Conservation (phyloP, 2,329 filamentous ascomycete genomes). For the Epichloe aotearoae region DNA sequence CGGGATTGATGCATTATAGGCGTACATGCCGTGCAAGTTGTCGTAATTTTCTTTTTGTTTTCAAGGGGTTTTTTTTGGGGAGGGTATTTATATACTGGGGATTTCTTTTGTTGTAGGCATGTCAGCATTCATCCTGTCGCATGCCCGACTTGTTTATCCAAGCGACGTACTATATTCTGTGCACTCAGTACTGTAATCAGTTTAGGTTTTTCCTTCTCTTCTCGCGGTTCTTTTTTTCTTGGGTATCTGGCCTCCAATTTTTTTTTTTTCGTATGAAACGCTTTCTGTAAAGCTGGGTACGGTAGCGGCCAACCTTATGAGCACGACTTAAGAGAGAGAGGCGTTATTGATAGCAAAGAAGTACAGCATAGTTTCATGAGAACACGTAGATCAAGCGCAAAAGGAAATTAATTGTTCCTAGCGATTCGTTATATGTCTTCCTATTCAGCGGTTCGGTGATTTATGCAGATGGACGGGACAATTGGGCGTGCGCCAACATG, state of each 20-base stretch:
- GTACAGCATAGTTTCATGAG: not conserved
- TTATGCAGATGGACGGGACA: no score
- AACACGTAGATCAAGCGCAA: no score
- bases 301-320: not conserved
- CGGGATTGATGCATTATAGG: conserved; percentile 1
- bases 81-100: no score
- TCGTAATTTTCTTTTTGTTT: not conserved
- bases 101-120: not conserved
- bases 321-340: not conserved
- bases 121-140: not conserved
- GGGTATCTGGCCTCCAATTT: not conserved
- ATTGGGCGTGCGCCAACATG: no score
- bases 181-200: not conserved
- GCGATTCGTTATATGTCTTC: no score
- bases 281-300: not conserved
- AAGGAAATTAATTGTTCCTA: no score
- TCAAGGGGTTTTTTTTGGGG: not conserved
- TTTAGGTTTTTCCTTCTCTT: no score
- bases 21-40: not conserved
- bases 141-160: not conserved
- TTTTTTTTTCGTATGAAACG: not conserved
- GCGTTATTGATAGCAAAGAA: not conserved
- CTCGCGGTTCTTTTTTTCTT: not conserved
- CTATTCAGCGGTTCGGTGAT: no score
- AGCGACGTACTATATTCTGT: no score